Conservation (phyloP, 1,139 yeast species). For the Diutina catenulata region DNA sequence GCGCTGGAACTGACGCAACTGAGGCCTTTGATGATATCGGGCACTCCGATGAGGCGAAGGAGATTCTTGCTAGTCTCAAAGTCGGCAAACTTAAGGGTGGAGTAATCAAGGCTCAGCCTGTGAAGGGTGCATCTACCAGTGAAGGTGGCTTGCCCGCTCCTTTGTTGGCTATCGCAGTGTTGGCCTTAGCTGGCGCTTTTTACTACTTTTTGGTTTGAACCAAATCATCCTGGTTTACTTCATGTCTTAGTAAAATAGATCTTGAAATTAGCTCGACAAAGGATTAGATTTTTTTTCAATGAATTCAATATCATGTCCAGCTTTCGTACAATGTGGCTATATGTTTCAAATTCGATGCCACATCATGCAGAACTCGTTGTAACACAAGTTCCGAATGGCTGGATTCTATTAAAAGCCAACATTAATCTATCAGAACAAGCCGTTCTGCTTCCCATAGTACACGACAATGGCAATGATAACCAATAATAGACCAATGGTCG, state of each 20-base stretch:
- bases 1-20: slow-evolving; percentile 90
- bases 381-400: background rate
- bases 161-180: slow-evolving; percentile 33
- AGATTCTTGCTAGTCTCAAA: slow-evolving; percentile 51
- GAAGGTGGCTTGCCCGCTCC: slow-evolving; percentile 1
- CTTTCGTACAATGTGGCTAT: no score
- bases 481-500: background rate
- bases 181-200: slow-evolving; percentile 45
- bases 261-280: no score
- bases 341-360: background rate
- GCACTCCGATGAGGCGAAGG: slow-evolving; percentile 93
- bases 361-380: background rate
- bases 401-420: background rate
- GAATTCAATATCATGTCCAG: no score
- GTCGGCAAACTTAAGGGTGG: slow-evolving; percentile 53
- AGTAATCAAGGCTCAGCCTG: slow-evolving; percentile 8
- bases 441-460: slow-evolving; percentile 3
- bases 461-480: slow-evolving; percentile 1
- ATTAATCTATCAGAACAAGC: slow-evolving; percentile 1
- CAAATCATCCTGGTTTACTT: no score
- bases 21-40: slow-evolving; percentile 94
- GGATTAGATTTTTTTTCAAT: no score
- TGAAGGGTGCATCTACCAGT: background rate
- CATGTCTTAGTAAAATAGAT: no score
- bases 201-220: slow-evolving; percentile 26